Base-by-base conservation (phyloP, 164 flowering plant genomes). In the Aristolochia californica region DNA sequence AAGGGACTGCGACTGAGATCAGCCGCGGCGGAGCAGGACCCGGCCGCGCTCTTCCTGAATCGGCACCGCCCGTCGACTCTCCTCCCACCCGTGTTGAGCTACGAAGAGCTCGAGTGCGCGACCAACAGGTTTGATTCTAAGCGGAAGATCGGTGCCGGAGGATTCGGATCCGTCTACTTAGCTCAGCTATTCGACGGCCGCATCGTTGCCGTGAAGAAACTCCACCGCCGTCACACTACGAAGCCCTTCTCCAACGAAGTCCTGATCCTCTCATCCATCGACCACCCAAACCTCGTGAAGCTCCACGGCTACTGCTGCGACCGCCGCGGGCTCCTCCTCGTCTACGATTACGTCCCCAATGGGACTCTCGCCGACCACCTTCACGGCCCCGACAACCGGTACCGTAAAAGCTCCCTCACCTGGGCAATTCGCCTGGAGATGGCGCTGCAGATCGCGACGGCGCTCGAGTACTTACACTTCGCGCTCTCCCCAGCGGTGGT, bases 291-390 rank as follows among this genome's bases (percentile, higher is more conserved):
- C 60, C 73, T 91, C 2, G 96, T 91, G 3, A 82, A 74, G 65
- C 84, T 91, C 22, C 93, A 84, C 61, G 96, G 98, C 20, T 88
- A 84, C 58, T 91, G 98, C 66, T 73, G 79, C 56, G 98, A 91
- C 49, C 88, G 87, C 10, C 80, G 93, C 70, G 96, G 93, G 25
- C 77, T 86, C 1, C 75, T 86, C 12, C 70, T 91, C n/a, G 91
- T 91, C 20, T 88, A 86, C 71, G 96, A 91, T 23, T 88, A 80
- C 56, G 85, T 88, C 45, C 78, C 96, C 1, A 91, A 91, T 52
- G 98, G 98, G 0, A 88, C 93, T 0, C 76, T 91, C 5, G 85
- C 95, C n/a, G 87, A 88, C 54, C 98, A 91, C 62, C 88, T 91
- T 20, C 95, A 91, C 53, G 81, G 86, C 5, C 61, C 66, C n/a